Evolutionary conservation across 106 monocot species (phyloP).

Genomic region (Allium cepa): DNA sequence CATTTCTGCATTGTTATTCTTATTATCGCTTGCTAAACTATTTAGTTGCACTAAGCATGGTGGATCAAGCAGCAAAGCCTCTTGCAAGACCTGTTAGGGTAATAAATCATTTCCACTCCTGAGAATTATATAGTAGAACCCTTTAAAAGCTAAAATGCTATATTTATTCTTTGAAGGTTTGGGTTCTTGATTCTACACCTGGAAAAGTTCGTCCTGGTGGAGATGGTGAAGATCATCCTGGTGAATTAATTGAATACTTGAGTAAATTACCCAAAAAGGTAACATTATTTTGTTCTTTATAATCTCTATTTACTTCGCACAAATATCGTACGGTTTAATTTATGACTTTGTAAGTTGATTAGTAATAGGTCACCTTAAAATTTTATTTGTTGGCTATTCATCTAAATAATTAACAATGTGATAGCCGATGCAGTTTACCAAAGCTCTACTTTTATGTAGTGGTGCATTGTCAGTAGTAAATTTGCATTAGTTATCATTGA

Average conservation of each 20-base stretch:
- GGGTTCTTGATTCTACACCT: slow-evolving; percentile 96
- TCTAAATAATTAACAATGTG: no score
- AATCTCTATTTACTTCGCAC: background rate
- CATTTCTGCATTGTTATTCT: no score
- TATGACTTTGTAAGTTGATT: no score
- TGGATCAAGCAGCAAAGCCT: slow-evolving; percentile 99
- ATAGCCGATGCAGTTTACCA: no score
- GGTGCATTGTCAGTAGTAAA: no score
- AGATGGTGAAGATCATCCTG: slow-evolving; percentile 95
- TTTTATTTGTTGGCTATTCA: no score
- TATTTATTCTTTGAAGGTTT: slow-evolving; percentile 46
- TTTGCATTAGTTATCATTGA: no score
- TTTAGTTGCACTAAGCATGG: slow-evolving; percentile 92
- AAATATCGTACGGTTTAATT: no score
- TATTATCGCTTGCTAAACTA: slow-evolving; percentile 1
- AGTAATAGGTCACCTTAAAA: no score
- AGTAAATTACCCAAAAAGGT: slow-evolving; percentile 72
- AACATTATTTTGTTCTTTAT: background rate
- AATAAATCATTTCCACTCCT: slow-evolving; percentile 2
- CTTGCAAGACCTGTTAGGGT: slow-evolving; percentile 93
- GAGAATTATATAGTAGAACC: background rate
- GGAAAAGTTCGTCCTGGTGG: slow-evolving; percentile 82
- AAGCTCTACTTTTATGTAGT: no score
- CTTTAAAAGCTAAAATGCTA: background rate
- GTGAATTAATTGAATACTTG: slow-evolving; percentile 71